A percentile compares a stretch with the other conserved stretches of the same genome.
Conservation (phyloP, 176 grass and related monocot species). For the Triticum aestivum region DNA sequence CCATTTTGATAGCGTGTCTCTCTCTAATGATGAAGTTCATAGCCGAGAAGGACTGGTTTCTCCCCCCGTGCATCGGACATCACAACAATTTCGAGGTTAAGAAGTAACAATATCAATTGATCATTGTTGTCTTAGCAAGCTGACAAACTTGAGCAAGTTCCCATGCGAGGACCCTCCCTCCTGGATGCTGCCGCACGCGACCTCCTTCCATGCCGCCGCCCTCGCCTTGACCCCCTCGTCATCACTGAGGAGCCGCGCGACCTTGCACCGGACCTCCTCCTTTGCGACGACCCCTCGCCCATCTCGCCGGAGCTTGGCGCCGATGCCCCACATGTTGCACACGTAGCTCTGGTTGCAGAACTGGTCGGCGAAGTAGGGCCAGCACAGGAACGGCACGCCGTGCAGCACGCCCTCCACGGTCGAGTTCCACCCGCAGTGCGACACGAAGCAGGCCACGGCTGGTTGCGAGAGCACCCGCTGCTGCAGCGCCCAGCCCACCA, state of each 20-base stretch:
- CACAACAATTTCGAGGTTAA: no score
- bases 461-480: slow-evolving; percentile 59
- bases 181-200: slow-evolving; percentile 29
- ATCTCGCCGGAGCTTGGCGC: slow-evolving; percentile 44
- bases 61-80: no score
- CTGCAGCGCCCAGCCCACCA: slow-evolving; percentile 68
- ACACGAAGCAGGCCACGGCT: slow-evolving; percentile 71
- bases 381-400: slow-evolving; percentile 69
- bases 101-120: no score
- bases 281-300: slow-evolving; percentile 41
- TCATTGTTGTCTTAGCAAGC: slow-evolving; percentile 41
- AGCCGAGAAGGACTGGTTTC: no score
- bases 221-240: slow-evolving; percentile 34
- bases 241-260: slow-evolving; percentile 34
- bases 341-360: slow-evolving; percentile 68
- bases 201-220: slow-evolving; percentile 33
- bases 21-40: no score
- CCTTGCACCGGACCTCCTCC: slow-evolving; percentile 41
- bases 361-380: slow-evolving; percentile 77
- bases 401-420: slow-evolving; percentile 64
- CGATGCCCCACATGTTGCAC: slow-evolving; percentile 70
- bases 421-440: slow-evolving; percentile 84
- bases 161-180: slow-evolving; percentile 52
- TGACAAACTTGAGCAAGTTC: slow-evolving; percentile 53
- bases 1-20: no score